Evolutionary conservation across 1,284 basidiomycete genomes (phyloP).

Genomic region (Moesziomyces parantarcticus): DNA sequence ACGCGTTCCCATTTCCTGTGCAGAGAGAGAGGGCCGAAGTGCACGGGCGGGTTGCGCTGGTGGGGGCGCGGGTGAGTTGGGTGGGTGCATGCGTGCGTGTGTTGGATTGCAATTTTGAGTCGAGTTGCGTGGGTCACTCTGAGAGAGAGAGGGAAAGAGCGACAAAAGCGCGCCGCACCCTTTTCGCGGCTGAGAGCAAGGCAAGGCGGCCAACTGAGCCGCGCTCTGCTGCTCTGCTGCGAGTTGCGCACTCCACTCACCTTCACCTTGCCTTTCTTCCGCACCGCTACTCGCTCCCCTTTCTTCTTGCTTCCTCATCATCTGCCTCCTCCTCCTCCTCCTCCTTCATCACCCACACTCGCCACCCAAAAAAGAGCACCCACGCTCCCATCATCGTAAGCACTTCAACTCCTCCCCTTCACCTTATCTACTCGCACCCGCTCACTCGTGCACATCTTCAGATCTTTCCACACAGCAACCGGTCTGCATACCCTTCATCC

Average conservation of each 20-base stretch:
- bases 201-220: too few relatives aligned
- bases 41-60: too few relatives aligned
- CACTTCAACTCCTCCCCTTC: too few relatives aligned
- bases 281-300: not conserved
- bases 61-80: not conserved
- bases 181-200: not conserved
- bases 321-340: not conserved
- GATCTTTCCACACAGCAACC: slow-evolving; percentile 14
- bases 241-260: not conserved
- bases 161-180: not conserved
- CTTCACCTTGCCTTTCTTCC: too few relatives aligned
- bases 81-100: slow-evolving; percentile 1
- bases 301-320: not conserved
- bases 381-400: not conserved
- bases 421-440: too few relatives aligned
- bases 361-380: too few relatives aligned
- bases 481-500: slow-evolving; percentile 20
- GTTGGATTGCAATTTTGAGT: not conserved
- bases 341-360: slow-evolving; percentile 1
- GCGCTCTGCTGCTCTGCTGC: too few relatives aligned
- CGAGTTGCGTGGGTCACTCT: too few relatives aligned
- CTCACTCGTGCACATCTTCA: not conserved
- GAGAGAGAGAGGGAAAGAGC: too few relatives aligned
- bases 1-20: too few relatives aligned
- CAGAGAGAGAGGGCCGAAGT: too few relatives aligned